These are phyloP conservation scores for Haplosporangium gracile DNA, from an alignment of 192 early-diverging fungal species.

Conservation along the genomic window DNA sequence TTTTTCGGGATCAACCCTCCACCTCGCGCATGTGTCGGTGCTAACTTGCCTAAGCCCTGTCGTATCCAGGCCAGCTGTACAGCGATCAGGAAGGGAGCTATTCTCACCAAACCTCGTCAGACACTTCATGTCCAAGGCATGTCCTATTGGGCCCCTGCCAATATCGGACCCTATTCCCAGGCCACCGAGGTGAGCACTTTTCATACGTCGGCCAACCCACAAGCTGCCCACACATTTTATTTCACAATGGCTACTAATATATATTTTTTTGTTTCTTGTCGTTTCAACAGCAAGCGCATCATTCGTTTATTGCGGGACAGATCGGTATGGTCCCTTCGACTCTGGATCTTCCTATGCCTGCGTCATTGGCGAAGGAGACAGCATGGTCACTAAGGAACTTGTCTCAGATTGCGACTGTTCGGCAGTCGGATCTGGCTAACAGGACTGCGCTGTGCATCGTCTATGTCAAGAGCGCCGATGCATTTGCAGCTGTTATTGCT, in stretches of 20 bases:
- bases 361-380: slow-evolving; percentile 62
- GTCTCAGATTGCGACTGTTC: slow-evolving; percentile 59
- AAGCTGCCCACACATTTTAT: not conserved
- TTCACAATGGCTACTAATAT: not conserved
- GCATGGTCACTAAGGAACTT: slow-evolving; percentile 69
- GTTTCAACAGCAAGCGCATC: slow-evolving; percentile 60
- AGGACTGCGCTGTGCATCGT: slow-evolving; percentile 67
- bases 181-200: slow-evolving; percentile 64
- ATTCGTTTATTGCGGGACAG: slow-evolving; percentile 82
- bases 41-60: slow-evolving; percentile 50
- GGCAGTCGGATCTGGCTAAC: slow-evolving; percentile 46
- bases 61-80: slow-evolving; percentile 76
- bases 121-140: slow-evolving; percentile 87
- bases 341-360: slow-evolving; percentile 65
- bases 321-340: slow-evolving; percentile 80
- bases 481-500: slow-evolving; percentile 37
- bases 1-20: slow-evolving; percentile 84
- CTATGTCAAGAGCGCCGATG: slow-evolving; percentile 62
- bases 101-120: slow-evolving; percentile 43
- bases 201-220: not conserved
- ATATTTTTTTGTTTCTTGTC: not conserved
- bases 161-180: slow-evolving; percentile 91
- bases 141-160: slow-evolving; percentile 92
- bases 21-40: slow-evolving; percentile 76
- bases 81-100: slow-evolving; percentile 54